Base-by-base conservation (phyloP, 371 early-diverging fungal species). In the Phascolomyces articulosus region DNA sequence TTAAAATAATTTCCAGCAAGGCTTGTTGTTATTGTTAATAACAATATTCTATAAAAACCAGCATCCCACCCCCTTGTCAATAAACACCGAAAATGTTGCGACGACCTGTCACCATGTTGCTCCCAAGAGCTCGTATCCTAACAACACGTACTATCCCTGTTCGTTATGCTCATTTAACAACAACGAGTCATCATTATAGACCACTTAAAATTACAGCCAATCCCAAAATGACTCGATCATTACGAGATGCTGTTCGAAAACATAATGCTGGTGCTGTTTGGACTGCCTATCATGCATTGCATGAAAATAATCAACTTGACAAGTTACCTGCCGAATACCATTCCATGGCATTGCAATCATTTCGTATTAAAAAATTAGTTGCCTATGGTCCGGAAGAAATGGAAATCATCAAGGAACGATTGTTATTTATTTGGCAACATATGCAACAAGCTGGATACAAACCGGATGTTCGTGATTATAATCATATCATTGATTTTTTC, bases 381-480 rank as follows among this genome's bases (percentile, higher is more conserved):
- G 60, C 73, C 0, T 80, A 74, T 29, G 67, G 57, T 11, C 58
- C 64, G 3, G 62, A 71, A n/a, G 72, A 72, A 18, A 49, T 75
- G 9, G 69, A 69, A 3, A 65, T 67, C 21, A 66, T 75, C 10
- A 64, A 68, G 48, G 54, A 71, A 4, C 75, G 79, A 28, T 44
- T 83, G 3, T 41, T 63, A 10, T 60, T 72, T 29, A 64, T 83
- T 0, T 60, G 68, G 47, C 62, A 68, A 13, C 62, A 65, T 6
- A 78, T 80, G 75, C 72, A 73, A 26, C 18, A 26, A 1, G 23
- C 41, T 10, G 44, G 58, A 2, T 47, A 62, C 40, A 10, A 63
- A 29, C 70, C 68, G 0, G 74, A 77, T 58, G 59, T 75, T 18
- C 74, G 77, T 15, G 83, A 83, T 58, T 83, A 83, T 40, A 79